Evolutionary conservation across 768 basidiomycete species (phyloP).

Genomic region (Fibroporia radiculosa): DNA sequence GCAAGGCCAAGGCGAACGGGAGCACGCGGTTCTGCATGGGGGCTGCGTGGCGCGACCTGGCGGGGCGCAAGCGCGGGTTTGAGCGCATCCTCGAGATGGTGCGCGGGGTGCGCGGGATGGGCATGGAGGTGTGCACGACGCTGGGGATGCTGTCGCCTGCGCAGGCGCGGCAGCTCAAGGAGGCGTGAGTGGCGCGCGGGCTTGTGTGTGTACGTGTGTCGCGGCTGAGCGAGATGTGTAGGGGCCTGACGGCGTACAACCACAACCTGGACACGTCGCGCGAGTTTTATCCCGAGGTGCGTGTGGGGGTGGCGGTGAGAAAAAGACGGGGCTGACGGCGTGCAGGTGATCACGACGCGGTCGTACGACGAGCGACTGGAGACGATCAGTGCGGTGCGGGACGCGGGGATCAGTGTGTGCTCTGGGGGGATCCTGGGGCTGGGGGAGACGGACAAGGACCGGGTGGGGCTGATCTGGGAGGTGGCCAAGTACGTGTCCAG

Average conservation of each 20-base stretch:
- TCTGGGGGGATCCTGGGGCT: slow-evolving; percentile 94
- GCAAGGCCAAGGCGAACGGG: slow-evolving; percentile 92
- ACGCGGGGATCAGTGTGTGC: slow-evolving; percentile 95
- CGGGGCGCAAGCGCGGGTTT: slow-evolving; percentile 89
- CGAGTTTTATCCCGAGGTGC: slow-evolving; percentile 89
- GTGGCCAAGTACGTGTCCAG: slow-evolving; percentile 67
- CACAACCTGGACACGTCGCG: slow-evolving; percentile 98
- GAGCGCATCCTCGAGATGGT: slow-evolving; percentile 94
- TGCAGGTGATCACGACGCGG: slow-evolving; percentile 88
- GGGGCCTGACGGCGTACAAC: slow-evolving; percentile 94
- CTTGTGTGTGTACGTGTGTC: too few relatives aligned
- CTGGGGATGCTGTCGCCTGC: slow-evolving; percentile 95
- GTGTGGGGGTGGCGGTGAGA: slow-evolving; percentile 11
- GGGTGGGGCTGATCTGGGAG: slow-evolving; percentile 91
- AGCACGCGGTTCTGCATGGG: slow-evolving; percentile 99
- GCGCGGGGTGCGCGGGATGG: slow-evolving; percentile 82
- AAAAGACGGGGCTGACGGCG: background rate
- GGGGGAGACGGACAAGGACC: slow-evolving; percentile 84
- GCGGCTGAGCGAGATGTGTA: too few relatives aligned
- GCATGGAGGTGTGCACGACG: slow-evolving; percentile 99
- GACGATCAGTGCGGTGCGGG: slow-evolving; percentile 85
- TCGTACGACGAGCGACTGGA: slow-evolving; percentile 89
- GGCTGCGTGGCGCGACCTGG: slow-evolving; percentile 94
- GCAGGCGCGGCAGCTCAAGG: slow-evolving; percentile 85
- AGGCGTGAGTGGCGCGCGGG: slow-evolving; percentile 75